Base-by-base conservation (phyloP, 2,329 filamentous ascomycete genomes). In the Pseudocercospora fuligena region DNA sequence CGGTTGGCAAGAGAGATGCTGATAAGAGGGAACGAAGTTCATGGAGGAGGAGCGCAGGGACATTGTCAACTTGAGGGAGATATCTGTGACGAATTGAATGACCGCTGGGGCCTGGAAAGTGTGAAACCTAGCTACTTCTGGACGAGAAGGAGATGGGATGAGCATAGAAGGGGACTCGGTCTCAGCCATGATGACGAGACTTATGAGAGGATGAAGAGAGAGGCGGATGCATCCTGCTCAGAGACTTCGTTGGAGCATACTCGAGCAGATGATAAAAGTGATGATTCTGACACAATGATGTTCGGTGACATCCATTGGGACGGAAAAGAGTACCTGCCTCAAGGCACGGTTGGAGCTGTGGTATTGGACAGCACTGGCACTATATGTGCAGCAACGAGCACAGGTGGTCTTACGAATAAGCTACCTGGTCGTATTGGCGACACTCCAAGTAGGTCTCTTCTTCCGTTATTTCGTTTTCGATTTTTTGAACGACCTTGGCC, bases 361-460 rank as follows among this genome's bases (percentile, higher is more conserved):
- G 92, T 91, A 25, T 81, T 97, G 7, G 93, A 97, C 77, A 82
- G 82, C n/a, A 86, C 89, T 47, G 93, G 93, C 0, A 87, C 90
- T 3, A 78, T 96, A 2, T 93, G 91, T 62, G 84, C 84, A 54
- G 87, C 87, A 2, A 89, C 87, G 0, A 87, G 85, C 40, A 89
- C 87, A 0, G 93, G 93, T 5, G 93, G 93, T 0, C 77, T 97
- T 78, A 97, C 93, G 23, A 97, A 97, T 77, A 97, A 97, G 81
- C 80, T 94, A 63, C 91, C 92, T 0, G 93, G 93, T 0, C 84
- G 93, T 21, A 90, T 97, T 69, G 93, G 93, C 0, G 93, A 97
- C 76, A 97, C 93, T 11, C 93, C 93, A 0, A 61, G 65, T 29
- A 58, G 31, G 63, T 61, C 23, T 54, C 12, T 12, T 54, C 43